A percentile compares a stretch with the other conserved stretches of the same genome.
Conservation (phyloP, 169 alveolate genomes). For the Plasmodium gaboni region DNA sequence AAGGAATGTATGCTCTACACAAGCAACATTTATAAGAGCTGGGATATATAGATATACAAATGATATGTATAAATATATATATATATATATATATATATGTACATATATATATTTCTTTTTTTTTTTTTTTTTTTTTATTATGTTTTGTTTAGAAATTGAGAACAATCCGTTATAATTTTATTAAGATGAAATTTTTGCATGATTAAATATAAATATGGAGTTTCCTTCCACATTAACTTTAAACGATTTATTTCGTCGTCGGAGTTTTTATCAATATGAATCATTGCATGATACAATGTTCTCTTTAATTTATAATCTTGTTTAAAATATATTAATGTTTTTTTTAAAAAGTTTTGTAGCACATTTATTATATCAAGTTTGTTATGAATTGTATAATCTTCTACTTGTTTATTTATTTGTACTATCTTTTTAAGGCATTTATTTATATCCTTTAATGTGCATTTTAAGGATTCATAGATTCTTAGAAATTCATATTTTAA, state of each 20-base stretch:
- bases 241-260: conserved; percentile 60
- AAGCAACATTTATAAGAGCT: too few relatives aligned
- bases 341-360: conserved; percentile 23
- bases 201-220: conserved; percentile 50
- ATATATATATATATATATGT: conserved; percentile 3
- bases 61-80: neutral
- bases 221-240: conserved; percentile 65
- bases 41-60: neutral
- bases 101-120: neutral
- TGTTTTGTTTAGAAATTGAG: conserved; percentile 7
- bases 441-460: conserved; percentile 24
- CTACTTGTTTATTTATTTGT: conserved; percentile 8
- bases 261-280: conserved; percentile 56
- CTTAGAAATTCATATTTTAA: conserved; percentile 41
- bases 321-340: conserved; percentile 40
- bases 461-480: conserved; percentile 30
- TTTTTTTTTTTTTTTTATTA: neutral
- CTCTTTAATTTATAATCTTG: conserved; percentile 41
- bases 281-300: conserved; percentile 23
- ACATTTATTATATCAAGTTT: conserved; percentile 7
- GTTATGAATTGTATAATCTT: conserved; percentile 2
- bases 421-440: conserved; percentile 23
- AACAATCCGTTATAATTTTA: conserved; percentile 46
- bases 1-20: too few relatives aligned
- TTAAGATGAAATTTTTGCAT: conserved; percentile 42